Conservation (phyloP, 257 asterid species). For the Lycium barbarum region DNA sequence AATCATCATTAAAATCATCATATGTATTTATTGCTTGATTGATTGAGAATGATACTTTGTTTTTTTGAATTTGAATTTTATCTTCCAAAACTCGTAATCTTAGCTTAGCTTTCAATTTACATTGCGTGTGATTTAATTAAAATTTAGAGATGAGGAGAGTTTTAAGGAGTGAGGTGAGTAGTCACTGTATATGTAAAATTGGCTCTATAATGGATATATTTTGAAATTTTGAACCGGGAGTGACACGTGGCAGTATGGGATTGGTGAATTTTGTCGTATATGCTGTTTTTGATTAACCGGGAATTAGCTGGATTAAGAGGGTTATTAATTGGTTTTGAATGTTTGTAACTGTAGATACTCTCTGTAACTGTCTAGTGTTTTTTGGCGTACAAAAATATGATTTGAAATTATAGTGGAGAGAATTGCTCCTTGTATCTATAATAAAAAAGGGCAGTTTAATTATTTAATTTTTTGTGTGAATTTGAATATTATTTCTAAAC, state of each 20-base stretch:
- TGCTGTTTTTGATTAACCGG: neutral
- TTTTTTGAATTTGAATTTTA: neutral
- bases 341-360: neutral
- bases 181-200: neutral
- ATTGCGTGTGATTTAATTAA: neutral
- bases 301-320: neutral
- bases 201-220: neutral
- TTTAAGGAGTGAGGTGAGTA: constrained; percentile 3
- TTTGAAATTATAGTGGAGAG: neutral
- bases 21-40: neutral
- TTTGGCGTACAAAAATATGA: neutral
- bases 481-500: neutral
- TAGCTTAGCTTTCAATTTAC: constrained; percentile 11
- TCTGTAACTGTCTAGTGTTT: too few species aligned
- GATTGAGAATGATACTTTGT: neutral
- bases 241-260: neutral
- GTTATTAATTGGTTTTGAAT: constrained; percentile 1
- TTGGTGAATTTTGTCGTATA: neutral
- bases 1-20: neutral
- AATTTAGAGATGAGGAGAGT: neutral
- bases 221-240: neutral
- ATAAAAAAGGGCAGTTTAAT: neutral
- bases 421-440: neutral
- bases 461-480: neutral
- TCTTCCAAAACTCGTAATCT: neutral